Evolutionary conservation across 2,329 filamentous ascomycete species (phyloP), one percentile per base, ranked within the genome.

Genomic region (Alternaria brassicae): DNA sequence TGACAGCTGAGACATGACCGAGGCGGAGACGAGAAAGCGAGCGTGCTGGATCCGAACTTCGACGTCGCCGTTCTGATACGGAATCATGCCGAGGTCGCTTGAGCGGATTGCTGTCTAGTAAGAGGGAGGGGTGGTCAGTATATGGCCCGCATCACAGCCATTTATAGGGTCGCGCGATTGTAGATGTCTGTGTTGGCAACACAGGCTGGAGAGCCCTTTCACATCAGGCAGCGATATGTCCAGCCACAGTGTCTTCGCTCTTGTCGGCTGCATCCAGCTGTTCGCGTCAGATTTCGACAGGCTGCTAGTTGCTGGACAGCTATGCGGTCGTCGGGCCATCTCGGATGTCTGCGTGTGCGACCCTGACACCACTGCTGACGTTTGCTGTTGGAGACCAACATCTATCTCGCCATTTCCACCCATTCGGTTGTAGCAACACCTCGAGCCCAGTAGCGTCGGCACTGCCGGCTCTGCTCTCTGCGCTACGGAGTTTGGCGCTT

Each of bases 21-120:
- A 63, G 32, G 53, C 41, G 9, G 32, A 59, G 32, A 62, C 7
- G 15, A 59, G 40, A 51, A 56, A 59, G 2, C 9, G 17, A 27
- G 10, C 8, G 19, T 56, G 6, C 39, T 55, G 3, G 21, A 58
- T 39, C 4, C 2, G 27, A 49, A 61, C 7, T 19, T 58, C 21
- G 4, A 58, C 21, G n/a, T 61, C 45, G 32, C 50, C 21, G 10
- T 58, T 45, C 32, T 61, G 5, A 4, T 52, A 13, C 13, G 2
- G 37, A 50, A 15, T 12, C 21, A 56, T 56, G 5, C 17, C 36
- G 6, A 45, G 39, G 3, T 1, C 1, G n/a, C n/a, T 40, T 47
- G 8, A 2, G 25, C 15, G 5, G 6, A 19, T 40, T 27, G 21
- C 19, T 25, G 13, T 49, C 3, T 36, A 48, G n/a, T 40, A 27